A percentile compares a stretch with the other conserved stretches of the same genome.
phyloP scores from a whole-genome alignment of 1,139 yeast genomes.

The Suhomyces terraborum region DNA sequence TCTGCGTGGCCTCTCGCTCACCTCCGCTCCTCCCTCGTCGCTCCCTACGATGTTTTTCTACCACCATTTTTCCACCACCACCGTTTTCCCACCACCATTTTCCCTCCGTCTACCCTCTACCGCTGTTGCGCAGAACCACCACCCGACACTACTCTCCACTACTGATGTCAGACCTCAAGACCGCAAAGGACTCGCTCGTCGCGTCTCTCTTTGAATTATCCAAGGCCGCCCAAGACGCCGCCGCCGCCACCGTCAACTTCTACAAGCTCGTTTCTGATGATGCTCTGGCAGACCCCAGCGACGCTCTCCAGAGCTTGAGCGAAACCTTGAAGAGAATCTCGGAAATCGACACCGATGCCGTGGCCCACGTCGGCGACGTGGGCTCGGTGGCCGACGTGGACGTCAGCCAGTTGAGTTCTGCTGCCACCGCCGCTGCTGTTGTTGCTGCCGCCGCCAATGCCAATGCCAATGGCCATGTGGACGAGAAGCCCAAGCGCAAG shows the following conservation, averaged over 20 bases:
- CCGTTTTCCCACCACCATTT: conserved; percentile 6
- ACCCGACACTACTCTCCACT: too few relatives aligned
- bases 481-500: conserved; percentile 43
- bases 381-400: conserved; percentile 18
- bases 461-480: conserved; percentile 17
- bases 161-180: conserved; percentile 39
- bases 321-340: conserved; percentile 15
- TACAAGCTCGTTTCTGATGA: conserved; percentile 54
- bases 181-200: conserved; percentile 58
- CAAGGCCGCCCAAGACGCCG: conserved; percentile 79
- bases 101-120: conserved; percentile 12
- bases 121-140: conserved; percentile 11
- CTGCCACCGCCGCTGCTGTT: conserved; percentile 16
- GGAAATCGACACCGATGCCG: conserved; percentile 20
- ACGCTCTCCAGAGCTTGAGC: conserved; percentile 39
- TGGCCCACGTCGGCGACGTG: conserved; percentile 20
- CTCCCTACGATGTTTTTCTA: conserved; percentile 1
- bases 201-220: conserved; percentile 78
- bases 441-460: conserved; percentile 17
- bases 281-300: conserved; percentile 27
- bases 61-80: neutral
- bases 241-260: conserved; percentile 73
- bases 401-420: conserved; percentile 19
- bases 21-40: neutral
- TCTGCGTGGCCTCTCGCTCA: neutral